Evolutionary conservation across 2,329 filamentous ascomycete species (phyloP), one percentile per base, ranked within the genome.

Genomic region (Septoria petroselini): DNA sequence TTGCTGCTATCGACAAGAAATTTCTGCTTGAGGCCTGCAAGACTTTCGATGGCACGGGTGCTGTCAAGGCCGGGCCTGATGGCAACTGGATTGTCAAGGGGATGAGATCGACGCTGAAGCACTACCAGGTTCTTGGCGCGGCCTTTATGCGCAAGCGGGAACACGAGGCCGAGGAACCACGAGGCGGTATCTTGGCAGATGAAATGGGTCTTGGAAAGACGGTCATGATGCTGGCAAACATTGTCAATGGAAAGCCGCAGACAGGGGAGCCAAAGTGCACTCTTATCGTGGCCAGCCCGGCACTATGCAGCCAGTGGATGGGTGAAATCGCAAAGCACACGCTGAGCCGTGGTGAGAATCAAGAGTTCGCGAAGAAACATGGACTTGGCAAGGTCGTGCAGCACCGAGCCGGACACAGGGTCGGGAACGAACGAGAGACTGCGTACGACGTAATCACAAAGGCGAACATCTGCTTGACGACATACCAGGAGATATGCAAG

Each of bases 131-230:
- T 0, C 66, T 76, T 0, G 78, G 74, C 0, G 70, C 68, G 0
- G 68, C 72, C 0, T 84, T 79, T 68, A 83, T 84, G 80, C 58
- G 77, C 0, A 58, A 65, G 3, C 70, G 76, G 2, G 81, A 84
- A 59, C 66, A 71, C 3, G 66, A 53, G 1, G 7, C 17, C 0
- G 30, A 65, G 0, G 48, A 62, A 25, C 78, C 73, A 0, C 60
- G 41, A 11, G 73, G 73, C 68, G 93, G 93, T 79, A 96, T 98
- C 59, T 77, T 97, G 62, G 93, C 91, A 50, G 93, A 98, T 65
- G 91, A 97, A 73, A 98, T 98, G 93, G 93, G 93, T 83, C 87
- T 98, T 58, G 93, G 93, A 69, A 98, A 98, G 75, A 98, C 93
- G 0, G 96, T 98, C 62, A 71, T 71, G 6, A 62, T 74, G 27